Percentiles rank a stretch among this genome's conserved stretches.
These are phyloP conservation scores for Geotrichum candidum DNA, from an alignment of 1,139 yeast genomes.

Conservation along the genomic window DNA sequence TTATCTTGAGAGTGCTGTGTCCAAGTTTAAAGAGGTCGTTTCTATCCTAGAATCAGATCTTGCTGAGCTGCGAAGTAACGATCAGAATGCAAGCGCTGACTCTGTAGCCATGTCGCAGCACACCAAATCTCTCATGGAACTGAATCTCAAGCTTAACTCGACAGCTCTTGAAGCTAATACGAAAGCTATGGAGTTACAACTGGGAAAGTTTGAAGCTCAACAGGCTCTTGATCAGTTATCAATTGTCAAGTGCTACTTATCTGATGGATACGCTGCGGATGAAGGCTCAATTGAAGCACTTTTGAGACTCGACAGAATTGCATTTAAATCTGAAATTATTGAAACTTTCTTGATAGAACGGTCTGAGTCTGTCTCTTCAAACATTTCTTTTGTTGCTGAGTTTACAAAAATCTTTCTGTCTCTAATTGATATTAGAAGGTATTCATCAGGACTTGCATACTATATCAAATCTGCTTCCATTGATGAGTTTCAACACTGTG, in stretches of 20 bases:
- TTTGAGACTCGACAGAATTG: slow-evolving; percentile 20
- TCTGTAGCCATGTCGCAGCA: slow-evolving; percentile 20
- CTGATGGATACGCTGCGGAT: slow-evolving; percentile 24
- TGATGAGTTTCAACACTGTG: slow-evolving; percentile 19
- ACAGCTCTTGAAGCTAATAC: slow-evolving; percentile 24
- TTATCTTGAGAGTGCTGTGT: slow-evolving; percentile 33
- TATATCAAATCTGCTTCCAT: slow-evolving; percentile 17
- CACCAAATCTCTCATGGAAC: slow-evolving; percentile 26
- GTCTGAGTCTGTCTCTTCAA: slow-evolving; percentile 8
- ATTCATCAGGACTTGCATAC: slow-evolving; percentile 17
- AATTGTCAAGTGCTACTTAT: slow-evolving; percentile 25
- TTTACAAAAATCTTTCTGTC: slow-evolving; percentile 19
- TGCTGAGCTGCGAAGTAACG: slow-evolving; percentile 23
- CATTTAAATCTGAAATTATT: slow-evolving; percentile 18
- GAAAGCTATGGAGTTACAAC: slow-evolving; percentile 29
- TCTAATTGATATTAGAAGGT: slow-evolving; percentile 20
- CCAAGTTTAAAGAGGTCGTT: slow-evolving; percentile 32
- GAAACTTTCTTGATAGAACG: slow-evolving; percentile 18
- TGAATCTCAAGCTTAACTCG: slow-evolving; percentile 28
- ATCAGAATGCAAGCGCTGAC: slow-evolving; percentile 20
- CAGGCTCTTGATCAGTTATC: slow-evolving; percentile 30
- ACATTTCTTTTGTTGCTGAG: slow-evolving; percentile 12
- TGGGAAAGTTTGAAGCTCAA: slow-evolving; percentile 27
- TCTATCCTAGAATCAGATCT: slow-evolving; percentile 30
- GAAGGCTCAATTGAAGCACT: slow-evolving; percentile 23